Evolutionary conservation across 2,329 filamentous ascomycete species (phyloP), one percentile per base, ranked within the genome.

Genomic region (Trichoderma harzianum): DNA sequence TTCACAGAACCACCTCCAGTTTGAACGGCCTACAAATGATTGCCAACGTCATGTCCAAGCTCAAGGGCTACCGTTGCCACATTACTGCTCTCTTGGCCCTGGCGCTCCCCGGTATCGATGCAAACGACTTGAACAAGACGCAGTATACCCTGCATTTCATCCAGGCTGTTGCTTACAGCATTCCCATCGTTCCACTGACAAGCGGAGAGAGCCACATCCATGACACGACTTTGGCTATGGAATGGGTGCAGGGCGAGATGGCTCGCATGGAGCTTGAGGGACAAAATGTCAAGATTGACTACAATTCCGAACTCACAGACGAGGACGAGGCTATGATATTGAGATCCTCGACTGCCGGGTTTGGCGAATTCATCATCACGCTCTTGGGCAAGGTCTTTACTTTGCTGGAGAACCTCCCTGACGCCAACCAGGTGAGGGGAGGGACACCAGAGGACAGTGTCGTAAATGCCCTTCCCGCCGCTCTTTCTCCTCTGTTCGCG

Each of bases 111-210:
- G 97, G 96, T 26, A 97, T 99, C 72, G 97, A 99, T 82, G 95
- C 97, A 74, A 99, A 99, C 79, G 96, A 99, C 82, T 84, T 99
- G 30, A 95, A 96, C 79, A 99, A 99, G 86, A 98, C 96, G 0
- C 89, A 97, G 76, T 93, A 97, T 81, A 97, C 96, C 0, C 86
- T 99, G 72, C 93, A 95, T 75, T 98, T 98, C 79, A 96, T 99
- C 71, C 95, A 98, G 81, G 93, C 93, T 72, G 93, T 98, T 14
- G 95, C 94, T 72, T 98, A 98, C 84, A 97, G 95, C 77, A 97
- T 99, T 67, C 97, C 96, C 0, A 93, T 99, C 78, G 90, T 93
- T 72, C 92, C 97, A 73, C 84, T 99, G 65, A 78, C 74, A 16
- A 80, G 76, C 3, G 90, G 91, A 60, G 85, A 87, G 70, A 87